Conservation (phyloP, 768 basidiomycete species). For the Russula emetica region DNA sequence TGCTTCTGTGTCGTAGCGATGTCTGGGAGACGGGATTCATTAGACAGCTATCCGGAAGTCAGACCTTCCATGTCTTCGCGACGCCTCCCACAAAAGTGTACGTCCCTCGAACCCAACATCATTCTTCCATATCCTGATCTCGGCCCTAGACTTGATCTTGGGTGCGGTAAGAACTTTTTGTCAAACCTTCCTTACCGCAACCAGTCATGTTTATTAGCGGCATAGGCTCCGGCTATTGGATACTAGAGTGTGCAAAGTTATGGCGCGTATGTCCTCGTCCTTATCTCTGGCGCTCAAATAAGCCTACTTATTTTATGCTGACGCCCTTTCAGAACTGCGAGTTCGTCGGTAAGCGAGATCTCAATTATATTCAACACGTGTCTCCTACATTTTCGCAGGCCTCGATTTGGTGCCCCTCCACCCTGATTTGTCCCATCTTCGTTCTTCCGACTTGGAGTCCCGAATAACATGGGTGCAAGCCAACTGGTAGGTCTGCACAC, state of each 20-base stretch:
- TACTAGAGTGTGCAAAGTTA: conserved; percentile 54
- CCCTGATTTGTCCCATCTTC: conserved; percentile 59
- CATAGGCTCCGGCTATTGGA: conserved; percentile 70
- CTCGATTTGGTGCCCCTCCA: conserved; percentile 70
- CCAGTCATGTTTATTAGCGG: neutral
- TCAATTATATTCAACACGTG: neutral
- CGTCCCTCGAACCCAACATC: conserved; percentile 30
- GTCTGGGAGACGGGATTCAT: conserved; percentile 61
- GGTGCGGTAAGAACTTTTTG: conserved; percentile 50
- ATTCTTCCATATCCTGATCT: conserved; percentile 14
- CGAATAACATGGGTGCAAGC: conserved; percentile 69
- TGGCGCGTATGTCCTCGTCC: conserved; percentile 49
- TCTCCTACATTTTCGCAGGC: conserved; percentile 37
- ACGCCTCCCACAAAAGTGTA: conserved; percentile 60
- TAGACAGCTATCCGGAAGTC: conserved; percentile 50
- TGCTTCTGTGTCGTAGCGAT: conserved; percentile 43
- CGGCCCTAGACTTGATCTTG: conserved; percentile 55
- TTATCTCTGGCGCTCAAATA: conserved; percentile 2
- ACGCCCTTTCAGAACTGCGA: conserved; percentile 43
- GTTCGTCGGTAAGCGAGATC: conserved; percentile 52
- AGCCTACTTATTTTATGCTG: conserved; percentile 3
- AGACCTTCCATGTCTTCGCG: conserved; percentile 63
- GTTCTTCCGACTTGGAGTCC: conserved; percentile 50
- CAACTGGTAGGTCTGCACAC: conserved; percentile 54
- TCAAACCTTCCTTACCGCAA: conserved; percentile 15